Evolutionary conservation across 768 basidiomycete genomes (phyloP).

Genomic region (Hysterangium stoloniferum): DNA sequence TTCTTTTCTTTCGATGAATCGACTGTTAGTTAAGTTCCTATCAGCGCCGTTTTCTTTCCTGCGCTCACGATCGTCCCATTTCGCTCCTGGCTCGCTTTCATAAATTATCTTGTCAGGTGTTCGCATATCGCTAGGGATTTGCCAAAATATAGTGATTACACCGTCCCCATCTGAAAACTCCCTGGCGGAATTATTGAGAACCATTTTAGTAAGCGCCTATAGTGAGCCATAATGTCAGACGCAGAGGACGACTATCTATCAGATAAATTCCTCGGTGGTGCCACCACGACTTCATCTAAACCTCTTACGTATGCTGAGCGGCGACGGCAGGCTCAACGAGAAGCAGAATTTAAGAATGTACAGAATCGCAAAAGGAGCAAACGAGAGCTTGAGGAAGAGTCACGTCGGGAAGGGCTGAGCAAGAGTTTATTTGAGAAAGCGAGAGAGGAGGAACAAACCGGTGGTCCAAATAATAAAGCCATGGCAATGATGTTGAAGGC

Average conservation of each 20-base stretch:
- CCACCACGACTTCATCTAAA: constrained; percentile 24
- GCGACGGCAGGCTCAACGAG: constrained; percentile 56
- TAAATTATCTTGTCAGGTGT: background rate
- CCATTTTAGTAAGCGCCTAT: background rate
- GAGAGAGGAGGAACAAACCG: constrained; percentile 48
- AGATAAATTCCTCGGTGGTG: constrained; percentile 63
- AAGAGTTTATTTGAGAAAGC: constrained; percentile 78
- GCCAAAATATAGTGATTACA: too few relatives aligned
- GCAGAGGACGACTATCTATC: constrained; percentile 85
- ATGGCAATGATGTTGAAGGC: constrained; percentile 80
- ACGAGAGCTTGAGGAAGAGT: constrained; percentile 63
- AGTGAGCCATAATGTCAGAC: constrained; percentile 45
- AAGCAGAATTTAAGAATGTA: constrained; percentile 56
- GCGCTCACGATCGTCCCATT: constrained; percentile 3
- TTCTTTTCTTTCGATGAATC: too few relatives aligned
- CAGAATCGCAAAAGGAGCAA: constrained; percentile 57
- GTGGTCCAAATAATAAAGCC: constrained; percentile 61
- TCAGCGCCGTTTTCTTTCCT: background rate
- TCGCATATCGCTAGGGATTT: constrained; percentile 2
- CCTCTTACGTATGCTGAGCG: constrained; percentile 63
- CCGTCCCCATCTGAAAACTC: too few relatives aligned
- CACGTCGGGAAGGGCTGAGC: constrained; percentile 68
- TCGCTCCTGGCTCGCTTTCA: constrained; percentile 5
- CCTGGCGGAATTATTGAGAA: too few relatives aligned
- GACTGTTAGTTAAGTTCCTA: background rate